These are phyloP conservation scores for Entomortierella beljakovae DNA, from an alignment of 192 early-diverging fungal species.

Conservation along the genomic window DNA sequence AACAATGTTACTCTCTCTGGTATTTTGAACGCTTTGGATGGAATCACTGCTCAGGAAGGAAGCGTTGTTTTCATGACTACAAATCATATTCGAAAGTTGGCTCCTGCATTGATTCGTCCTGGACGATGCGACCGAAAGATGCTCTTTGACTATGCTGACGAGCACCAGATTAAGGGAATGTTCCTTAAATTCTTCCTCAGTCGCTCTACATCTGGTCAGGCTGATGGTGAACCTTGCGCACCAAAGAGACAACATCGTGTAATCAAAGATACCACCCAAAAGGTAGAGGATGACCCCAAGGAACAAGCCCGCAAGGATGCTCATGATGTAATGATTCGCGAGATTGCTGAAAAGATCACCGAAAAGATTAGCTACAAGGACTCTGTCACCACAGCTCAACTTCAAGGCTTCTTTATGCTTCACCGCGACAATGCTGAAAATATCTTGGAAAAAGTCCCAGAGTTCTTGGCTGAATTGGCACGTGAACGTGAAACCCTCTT, in stretches of 20 bases:
- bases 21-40: constrained; percentile 64
- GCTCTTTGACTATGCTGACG: constrained; percentile 60
- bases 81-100: constrained; percentile 57
- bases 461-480: constrained; percentile 29
- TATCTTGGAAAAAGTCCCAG: constrained; percentile 39
- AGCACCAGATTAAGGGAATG: constrained; percentile 57
- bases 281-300: constrained; percentile 17
- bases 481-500: constrained; percentile 26
- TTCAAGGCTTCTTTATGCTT: constrained; percentile 54
- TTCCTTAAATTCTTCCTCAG: constrained; percentile 56
- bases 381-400: constrained; percentile 42
- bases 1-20: constrained; percentile 58
- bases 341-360: constrained; percentile 26
- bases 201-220: constrained; percentile 23
- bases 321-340: constrained; percentile 40
- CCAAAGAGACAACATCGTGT: not conserved
- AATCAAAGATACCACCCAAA: not conserved
- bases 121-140: constrained; percentile 66
- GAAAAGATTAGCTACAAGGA: constrained; percentile 30
- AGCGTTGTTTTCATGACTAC: constrained; percentile 64
- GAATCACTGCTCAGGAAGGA: constrained; percentile 64
- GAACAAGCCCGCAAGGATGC: constrained; percentile 39
- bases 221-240: constrained; percentile 2
- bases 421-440: constrained; percentile 50
- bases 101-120: constrained; percentile 64